Evolutionary conservation across 495 filamentous ascomycete genomes (phyloP).

Genomic region (Aspergillus baeticus): DNA sequence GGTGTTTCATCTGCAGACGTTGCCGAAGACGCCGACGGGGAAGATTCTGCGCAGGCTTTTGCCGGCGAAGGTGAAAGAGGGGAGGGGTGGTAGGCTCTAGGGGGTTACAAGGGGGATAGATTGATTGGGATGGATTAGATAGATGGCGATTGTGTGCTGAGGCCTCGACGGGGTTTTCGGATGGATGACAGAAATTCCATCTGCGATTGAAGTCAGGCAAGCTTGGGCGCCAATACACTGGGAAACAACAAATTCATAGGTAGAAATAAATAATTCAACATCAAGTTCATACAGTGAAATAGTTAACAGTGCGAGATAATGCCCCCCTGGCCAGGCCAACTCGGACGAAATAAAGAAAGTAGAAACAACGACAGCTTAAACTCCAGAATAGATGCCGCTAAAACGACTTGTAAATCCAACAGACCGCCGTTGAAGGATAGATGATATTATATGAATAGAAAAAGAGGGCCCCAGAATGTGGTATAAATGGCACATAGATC

Average conservation of each 20-base stretch:
- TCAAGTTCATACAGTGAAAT: neutral
- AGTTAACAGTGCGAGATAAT: neutral
- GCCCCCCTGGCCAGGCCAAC: neutral
- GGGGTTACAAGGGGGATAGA: too few species aligned
- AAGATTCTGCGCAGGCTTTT: constrained; percentile 22
- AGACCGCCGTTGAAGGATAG: neutral
- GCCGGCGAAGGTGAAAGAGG: constrained; percentile 17
- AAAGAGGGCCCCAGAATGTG: neutral
- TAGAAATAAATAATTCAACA: too few species aligned
- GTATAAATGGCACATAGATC: neutral
- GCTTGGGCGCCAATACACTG: too few species aligned
- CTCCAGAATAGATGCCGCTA: neutral
- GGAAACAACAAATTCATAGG: too few species aligned
- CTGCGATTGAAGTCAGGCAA: too few species aligned
- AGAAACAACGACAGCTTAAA: neutral
- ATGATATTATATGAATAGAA: constrained; percentile 3
- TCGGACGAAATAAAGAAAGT: neutral
- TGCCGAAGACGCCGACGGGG: constrained; percentile 23
- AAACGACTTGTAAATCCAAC: neutral
- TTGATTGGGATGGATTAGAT: too few species aligned
- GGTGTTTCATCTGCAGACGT: constrained; percentile 16
- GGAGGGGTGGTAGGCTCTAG: constrained; percentile 9
- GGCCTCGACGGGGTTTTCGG: neutral
- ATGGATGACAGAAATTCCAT: neutral
- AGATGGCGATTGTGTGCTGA: too few species aligned